Evolutionary conservation across 2,329 filamentous ascomycete species (phyloP), one percentile per base, ranked within the genome.

Genomic region (Fusarium falciforme): DNA sequence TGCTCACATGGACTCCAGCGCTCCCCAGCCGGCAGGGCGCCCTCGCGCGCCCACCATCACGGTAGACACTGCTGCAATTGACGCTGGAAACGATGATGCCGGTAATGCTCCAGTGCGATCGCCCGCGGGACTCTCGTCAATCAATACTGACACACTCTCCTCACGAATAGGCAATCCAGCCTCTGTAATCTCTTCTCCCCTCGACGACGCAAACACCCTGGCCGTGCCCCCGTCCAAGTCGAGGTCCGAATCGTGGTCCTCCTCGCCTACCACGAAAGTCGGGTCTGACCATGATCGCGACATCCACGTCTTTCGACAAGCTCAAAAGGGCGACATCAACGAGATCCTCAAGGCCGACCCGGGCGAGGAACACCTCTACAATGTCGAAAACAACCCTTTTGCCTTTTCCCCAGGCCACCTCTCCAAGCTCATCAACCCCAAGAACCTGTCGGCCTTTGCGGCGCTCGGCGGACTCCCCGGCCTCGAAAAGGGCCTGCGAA

Each of bases 391-490:
- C 78, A 97, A 95, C 79, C 92, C 92, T 0, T 97, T 97, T 78
- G 94, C 93, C 6, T 97, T 93, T 78, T 91, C 91, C 2, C 93
- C 93, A 0, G 94, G 94, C 14, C 91, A 96, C 77, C 86, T 97
- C 68, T 91, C 90, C 71, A 97, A 96, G 82, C 87, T 97, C 79
- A 89, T 95, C 60, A 95, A 96, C 78, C 94, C 94, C 2, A 97
- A 97, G 84, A 96, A 91, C 63, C 83, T 96, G 66, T 87, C 91
- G 12, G 94, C 94, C 0, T 96, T 94, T 76, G 92, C 91, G 75
- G 92, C 91, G 4, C 81, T 97, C 1, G 94, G 94, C 52, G 94
- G 94, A 22, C 81, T 96, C 5, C 82, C 82, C 4, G 94, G 94
- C 0, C 82, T 97, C 60, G 93, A 94, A 81, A 92, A 90, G 76